Percentiles rank a stretch among this genome's conserved stretches.
Conservation (phyloP, 345 rosid species). For the Eucalyptus viminalis region DNA sequence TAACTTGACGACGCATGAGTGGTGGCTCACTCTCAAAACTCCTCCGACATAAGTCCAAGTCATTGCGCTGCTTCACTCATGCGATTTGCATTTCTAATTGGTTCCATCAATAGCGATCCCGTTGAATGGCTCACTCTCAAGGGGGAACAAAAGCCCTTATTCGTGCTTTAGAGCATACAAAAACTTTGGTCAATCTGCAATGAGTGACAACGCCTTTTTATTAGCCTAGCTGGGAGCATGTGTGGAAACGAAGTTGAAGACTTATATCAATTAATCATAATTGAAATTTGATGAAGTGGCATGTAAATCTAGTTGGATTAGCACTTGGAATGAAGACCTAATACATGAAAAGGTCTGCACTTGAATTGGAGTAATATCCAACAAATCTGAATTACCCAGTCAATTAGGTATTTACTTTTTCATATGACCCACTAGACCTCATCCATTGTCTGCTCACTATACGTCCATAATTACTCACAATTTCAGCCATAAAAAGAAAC, state of each 20-base stretch:
- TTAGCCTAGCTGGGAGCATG: neutral
- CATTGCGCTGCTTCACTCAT: neutral
- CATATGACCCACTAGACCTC: neutral
- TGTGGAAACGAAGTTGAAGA: neutral
- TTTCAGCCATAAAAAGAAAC: neutral
- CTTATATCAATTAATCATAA: neutral
- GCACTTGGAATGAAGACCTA: slow-evolving; percentile 1
- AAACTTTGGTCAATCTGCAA: neutral
- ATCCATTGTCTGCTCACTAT: neutral
- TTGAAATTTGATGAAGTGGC: neutral
- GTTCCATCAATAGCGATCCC: neutral
- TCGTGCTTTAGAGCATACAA: neutral
- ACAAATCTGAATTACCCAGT: neutral
- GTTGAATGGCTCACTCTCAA: neutral
- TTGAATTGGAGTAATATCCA: neutral
- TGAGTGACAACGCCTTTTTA: neutral
- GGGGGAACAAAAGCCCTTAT: neutral
- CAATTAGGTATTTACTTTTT: neutral
- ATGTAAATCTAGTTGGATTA: neutral
- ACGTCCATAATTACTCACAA: neutral
- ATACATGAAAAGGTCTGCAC: neutral
- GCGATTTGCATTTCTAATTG: neutral
- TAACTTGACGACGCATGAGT: neutral
- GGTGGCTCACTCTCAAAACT: neutral
- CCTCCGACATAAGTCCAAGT: neutral